Conservation (phyloP, 2,329 filamentous ascomycete genomes). For the Hyphodiscus sp. region DNA sequence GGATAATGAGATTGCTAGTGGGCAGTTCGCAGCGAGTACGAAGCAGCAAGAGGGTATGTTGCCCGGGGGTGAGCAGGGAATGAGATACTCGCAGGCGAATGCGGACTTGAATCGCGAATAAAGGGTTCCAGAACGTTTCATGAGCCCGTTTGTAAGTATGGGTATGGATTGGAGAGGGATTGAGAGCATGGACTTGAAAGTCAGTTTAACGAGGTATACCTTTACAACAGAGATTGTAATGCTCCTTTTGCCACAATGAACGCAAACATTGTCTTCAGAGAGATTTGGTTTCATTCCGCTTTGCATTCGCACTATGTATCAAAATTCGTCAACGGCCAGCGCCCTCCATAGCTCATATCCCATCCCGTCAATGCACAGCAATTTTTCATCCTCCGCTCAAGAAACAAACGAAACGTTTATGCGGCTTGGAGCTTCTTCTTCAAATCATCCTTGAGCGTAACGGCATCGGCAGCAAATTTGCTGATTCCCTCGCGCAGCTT, state of each 20-base stretch:
- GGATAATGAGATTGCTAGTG: neutral
- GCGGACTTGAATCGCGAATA: neutral
- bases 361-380: neutral
- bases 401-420: neutral
- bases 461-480: slow-evolving; percentile 95
- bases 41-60: neutral
- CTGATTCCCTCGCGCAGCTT: slow-evolving; percentile 99
- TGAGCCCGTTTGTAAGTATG: neutral
- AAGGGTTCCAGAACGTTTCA: neutral
- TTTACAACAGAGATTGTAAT: no score
- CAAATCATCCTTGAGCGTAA: slow-evolving; percentile 88
- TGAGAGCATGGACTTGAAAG: neutral
- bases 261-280: neutral
- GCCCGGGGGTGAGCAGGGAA: neutral
- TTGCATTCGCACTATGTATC: neutral
- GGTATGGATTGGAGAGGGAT: neutral
- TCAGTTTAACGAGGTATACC: no score
- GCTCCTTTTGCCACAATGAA: no score
- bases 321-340: neutral
- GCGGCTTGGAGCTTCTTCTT: slow-evolving; percentile 65
- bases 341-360: neutral
- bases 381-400: neutral
- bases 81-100: neutral
- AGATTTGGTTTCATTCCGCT: neutral
- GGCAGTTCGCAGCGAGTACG: neutral